phyloP scores from a whole-genome alignment of 805 yeast species.

The Saturnispora gosingensis region DNA sequence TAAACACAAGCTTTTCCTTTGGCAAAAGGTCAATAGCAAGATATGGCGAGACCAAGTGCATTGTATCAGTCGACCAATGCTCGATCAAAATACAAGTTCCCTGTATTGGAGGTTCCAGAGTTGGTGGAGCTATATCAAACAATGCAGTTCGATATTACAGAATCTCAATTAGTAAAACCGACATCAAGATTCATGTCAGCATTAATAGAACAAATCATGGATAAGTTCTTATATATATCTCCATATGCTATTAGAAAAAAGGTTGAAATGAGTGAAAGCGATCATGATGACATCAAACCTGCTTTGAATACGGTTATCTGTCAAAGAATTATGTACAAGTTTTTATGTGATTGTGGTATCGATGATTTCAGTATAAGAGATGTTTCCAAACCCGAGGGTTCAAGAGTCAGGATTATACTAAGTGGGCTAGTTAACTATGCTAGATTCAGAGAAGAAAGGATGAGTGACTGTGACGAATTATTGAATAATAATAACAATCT shows the following conservation, averaged over 20 bases:
- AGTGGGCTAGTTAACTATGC: conserved; percentile 85
- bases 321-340: conserved; percentile 50
- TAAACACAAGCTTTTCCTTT: neutral
- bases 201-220: conserved; percentile 28
- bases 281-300: conserved; percentile 20
- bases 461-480: conserved; percentile 57
- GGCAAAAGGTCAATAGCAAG: neutral
- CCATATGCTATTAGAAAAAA: conserved; percentile 23
- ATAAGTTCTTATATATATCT: conserved; percentile 26
- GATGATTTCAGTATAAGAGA: conserved; percentile 70
- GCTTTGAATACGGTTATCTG: conserved; percentile 45
- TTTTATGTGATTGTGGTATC: conserved; percentile 65
- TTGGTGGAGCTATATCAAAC: conserved; percentile 21
- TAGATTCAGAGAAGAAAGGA: conserved; percentile 69
- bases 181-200: conserved; percentile 26
- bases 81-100: conserved; percentile 26
- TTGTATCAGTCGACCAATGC: conserved; percentile 23
- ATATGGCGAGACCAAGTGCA: conserved; percentile 31
- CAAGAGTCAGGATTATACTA: conserved; percentile 51
- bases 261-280: conserved; percentile 18
- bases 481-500: conserved; percentile 45
- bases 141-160: conserved; percentile 23
- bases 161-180: conserved; percentile 25
- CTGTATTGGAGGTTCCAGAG: conserved; percentile 25
- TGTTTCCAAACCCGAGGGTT: conserved; percentile 67